A percentile compares a stretch with the other conserved stretches of the same genome.
Evolutionary conservation across 2,329 filamentous ascomycete genomes (phyloP).

Genomic region (Penicillium freii): DNA sequence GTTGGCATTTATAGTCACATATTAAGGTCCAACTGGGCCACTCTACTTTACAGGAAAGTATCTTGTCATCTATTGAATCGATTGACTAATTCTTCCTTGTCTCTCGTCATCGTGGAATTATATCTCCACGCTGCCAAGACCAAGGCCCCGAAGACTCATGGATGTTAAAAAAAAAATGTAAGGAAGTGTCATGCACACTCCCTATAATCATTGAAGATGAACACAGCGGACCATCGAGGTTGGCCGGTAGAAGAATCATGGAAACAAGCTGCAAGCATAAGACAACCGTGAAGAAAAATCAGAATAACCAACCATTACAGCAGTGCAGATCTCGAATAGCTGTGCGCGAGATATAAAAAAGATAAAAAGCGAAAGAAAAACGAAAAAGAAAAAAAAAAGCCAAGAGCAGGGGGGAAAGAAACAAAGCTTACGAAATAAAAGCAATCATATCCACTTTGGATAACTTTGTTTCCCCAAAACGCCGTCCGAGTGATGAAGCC

Average conservation of each 20-base stretch:
- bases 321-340: constrained; percentile 17
- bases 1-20: no score
- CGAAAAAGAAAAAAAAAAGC: background rate
- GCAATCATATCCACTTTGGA: constrained; percentile 21
- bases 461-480: constrained; percentile 32
- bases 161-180: constrained; percentile 2
- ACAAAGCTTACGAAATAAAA: constrained; percentile 16
- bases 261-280: constrained; percentile 5
- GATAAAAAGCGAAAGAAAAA: background rate
- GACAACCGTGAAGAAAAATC: constrained; percentile 10
- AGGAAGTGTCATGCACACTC: constrained; percentile 5
- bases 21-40: no score
- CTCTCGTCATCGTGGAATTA: background rate
- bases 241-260: constrained; percentile 6
- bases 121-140: background rate
- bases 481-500: constrained; percentile 45
- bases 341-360: constrained; percentile 5
- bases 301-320: constrained; percentile 21
- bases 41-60: background rate
- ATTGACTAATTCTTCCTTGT: constrained; percentile 15
- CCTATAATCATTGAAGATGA: constrained; percentile 6
- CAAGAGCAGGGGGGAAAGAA: constrained; percentile 10
- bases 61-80: constrained; percentile 19
- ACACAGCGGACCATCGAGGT: constrained; percentile 6
- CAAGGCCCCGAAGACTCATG: background rate